Base-by-base conservation (phyloP, 768 basidiomycete genomes). In the Tephrocybe sp. region DNA sequence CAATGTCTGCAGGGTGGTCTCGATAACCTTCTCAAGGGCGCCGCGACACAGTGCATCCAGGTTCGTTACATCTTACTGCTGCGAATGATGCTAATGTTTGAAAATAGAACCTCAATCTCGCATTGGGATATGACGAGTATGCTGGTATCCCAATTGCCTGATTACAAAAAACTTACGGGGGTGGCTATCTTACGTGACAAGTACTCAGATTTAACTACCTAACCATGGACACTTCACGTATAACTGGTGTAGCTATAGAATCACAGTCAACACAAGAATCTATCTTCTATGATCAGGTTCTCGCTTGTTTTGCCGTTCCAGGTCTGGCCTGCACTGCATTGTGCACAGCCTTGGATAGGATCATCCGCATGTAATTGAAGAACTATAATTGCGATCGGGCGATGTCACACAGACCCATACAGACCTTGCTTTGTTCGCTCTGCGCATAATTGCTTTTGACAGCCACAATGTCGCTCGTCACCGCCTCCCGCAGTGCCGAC, bases 11-110 rank as follows among this genome's bases (percentile, higher is more conserved):
- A 92, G 91, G 96, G 92, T 41, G 94, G 94, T 0, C 70, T 99
- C 60, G 97, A 99, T 64, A 99, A 99, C 71, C 71, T 99, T 49
- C 75, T 99, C 54, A 99, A 99, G 68, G 97, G 97, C 6, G 97
- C 97, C 42, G 97, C 97, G 15, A 98, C 96, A n/a, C 97, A 99
- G 68, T 98, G 96, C 67, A 64, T 99, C 54, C 94, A 96, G 79
- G 91, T 92, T 43, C 16, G 84, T 69, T n/a, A 22, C 15, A 9
- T 34, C 5, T 25, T 21, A 18, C 11, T 5, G 5, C 36, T 1
- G 8, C 5, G 15, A 16, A 22, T 27, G 5, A 25, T 32, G 9
- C 42, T 57, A 25, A 43, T 48, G 5, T 12, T 34, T 58, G 22
- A 35, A 13, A 28, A 8, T 58, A 94, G 87, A 97, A 97, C 65